These are phyloP conservation scores for Rhodotorula sp. DNA, from an alignment of 1,284 basidiomycete genomes.

Conservation along the genomic window DNA sequence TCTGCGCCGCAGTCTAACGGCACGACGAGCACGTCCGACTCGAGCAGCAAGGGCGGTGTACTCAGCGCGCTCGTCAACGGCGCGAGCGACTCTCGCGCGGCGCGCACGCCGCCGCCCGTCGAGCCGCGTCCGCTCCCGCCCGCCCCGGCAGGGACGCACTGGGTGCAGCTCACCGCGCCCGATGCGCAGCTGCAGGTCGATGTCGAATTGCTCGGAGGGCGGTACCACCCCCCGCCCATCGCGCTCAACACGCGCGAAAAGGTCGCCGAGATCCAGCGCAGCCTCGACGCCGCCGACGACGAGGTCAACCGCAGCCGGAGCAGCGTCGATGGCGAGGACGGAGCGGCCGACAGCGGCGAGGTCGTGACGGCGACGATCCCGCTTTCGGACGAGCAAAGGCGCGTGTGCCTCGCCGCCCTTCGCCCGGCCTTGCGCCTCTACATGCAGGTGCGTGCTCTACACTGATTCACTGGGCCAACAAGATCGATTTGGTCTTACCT, in stretches of 20 bases:
- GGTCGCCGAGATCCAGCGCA: not conserved
- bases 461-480: not conserved
- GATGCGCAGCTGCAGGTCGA: not conserved
- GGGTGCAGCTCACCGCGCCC: slow-evolving; percentile 8
- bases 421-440: slow-evolving; percentile 8
- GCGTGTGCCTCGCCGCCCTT: slow-evolving; percentile 25
- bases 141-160: slow-evolving; percentile 26
- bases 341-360: not conserved
- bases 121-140: slow-evolving; percentile 15
- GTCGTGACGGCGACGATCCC: not conserved
- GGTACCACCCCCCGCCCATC: slow-evolving; percentile 32
- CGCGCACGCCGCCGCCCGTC: not conserved
- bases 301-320: not conserved
- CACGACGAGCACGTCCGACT: not conserved
- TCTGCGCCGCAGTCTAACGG: not conserved
- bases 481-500: not conserved
- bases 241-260: not conserved
- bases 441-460: slow-evolving; percentile 19
- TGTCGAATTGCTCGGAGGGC: slow-evolving; percentile 29
- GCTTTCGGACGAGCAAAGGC: slow-evolving; percentile 8
- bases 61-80: not conserved
- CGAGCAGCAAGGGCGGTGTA: not conserved
- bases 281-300: not conserved
- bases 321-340: not conserved
- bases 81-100: not conserved